Conservation (phyloP, 768 basidiomycete species). For the Crassisporium funariophilum region DNA sequence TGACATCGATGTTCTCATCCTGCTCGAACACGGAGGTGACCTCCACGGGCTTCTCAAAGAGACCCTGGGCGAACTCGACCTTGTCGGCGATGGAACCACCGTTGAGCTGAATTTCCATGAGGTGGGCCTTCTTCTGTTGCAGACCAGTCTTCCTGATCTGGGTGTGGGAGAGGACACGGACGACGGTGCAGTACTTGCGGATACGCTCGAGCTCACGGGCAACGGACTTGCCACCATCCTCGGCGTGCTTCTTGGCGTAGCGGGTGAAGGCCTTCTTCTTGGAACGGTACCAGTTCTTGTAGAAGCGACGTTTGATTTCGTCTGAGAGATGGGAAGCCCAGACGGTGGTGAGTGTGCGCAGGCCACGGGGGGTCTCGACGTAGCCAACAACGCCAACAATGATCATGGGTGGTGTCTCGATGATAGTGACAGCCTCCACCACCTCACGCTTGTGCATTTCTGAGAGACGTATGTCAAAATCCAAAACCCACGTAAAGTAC, state of each 20-base stretch:
- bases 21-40: constrained; percentile 88
- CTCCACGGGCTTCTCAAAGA: constrained; percentile 97
- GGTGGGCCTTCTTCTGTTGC: constrained; percentile 98
- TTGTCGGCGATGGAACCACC: constrained; percentile 96
- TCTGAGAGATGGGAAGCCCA: constrained; percentile 98
- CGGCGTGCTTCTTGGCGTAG: constrained; percentile 99
- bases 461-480: too few species aligned
- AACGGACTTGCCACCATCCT: constrained; percentile 89
- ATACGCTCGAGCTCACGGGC: constrained; percentile 98
- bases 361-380: constrained; percentile 98
- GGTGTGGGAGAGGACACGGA: constrained; percentile 98
- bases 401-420: constrained; percentile 97
- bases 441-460: constrained; percentile 99
- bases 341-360: constrained; percentile 97
- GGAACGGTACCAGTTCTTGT: constrained; percentile 99
- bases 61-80: constrained; percentile 89
- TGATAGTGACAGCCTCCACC: constrained; percentile 93
- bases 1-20: constrained; percentile 95
- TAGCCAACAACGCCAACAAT: constrained; percentile 98
- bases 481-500: too few species aligned
- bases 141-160: constrained; percentile 98
- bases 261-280: constrained; percentile 99
- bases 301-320: constrained; percentile 98
- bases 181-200: constrained; percentile 99
- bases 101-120: constrained; percentile 99